Percentiles rank a stretch among this genome's conserved stretches.
Conservation (phyloP, 108 stramenopile genomes). For the Pseudonitzschia multistriata region DNA sequence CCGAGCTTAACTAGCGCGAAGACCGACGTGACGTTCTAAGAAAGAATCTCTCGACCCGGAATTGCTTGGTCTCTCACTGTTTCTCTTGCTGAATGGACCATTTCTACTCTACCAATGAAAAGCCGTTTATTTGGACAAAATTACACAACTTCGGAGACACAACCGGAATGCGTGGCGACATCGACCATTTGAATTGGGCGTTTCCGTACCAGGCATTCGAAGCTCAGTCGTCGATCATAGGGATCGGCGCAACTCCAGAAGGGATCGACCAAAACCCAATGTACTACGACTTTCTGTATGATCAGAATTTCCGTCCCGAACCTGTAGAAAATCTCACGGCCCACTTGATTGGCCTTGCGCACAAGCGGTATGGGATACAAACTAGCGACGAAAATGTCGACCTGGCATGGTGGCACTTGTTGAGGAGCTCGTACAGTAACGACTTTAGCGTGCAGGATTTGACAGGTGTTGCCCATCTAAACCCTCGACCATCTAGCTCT, state of each 20-base stretch:
- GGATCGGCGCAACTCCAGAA: constrained; percentile 52
- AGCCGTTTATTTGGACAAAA: constrained; percentile 43
- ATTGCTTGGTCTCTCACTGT: neutral
- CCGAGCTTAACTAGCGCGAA: no score
- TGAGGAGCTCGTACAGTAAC: constrained; percentile 25
- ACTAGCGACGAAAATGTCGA: constrained; percentile 2
- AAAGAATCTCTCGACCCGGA: no score
- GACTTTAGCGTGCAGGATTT: constrained; percentile 35
- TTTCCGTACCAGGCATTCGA: constrained; percentile 23
- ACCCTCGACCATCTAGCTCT: constrained; percentile 7
- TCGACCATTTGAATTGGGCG: constrained; percentile 23
- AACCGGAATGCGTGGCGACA: constrained; percentile 38
- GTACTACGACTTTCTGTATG: constrained; percentile 46
- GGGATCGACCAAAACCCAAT: constrained; percentile 60
- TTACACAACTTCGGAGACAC: constrained; percentile 61
- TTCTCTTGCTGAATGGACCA: neutral
- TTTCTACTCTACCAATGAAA: neutral
- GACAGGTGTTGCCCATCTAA: constrained; percentile 31
- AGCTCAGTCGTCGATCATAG: constrained; percentile 15
- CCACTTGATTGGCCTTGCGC: constrained; percentile 17
- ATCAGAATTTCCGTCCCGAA: constrained; percentile 31
- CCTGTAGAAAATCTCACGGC: constrained; percentile 21
- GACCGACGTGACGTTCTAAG: no score
- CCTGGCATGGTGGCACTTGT: constrained; percentile 22
- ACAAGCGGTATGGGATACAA: constrained; percentile 35